Evolutionary conservation across 2,329 filamentous ascomycete genomes (phyloP).

Genomic region (Lithohypha guttulata): DNA sequence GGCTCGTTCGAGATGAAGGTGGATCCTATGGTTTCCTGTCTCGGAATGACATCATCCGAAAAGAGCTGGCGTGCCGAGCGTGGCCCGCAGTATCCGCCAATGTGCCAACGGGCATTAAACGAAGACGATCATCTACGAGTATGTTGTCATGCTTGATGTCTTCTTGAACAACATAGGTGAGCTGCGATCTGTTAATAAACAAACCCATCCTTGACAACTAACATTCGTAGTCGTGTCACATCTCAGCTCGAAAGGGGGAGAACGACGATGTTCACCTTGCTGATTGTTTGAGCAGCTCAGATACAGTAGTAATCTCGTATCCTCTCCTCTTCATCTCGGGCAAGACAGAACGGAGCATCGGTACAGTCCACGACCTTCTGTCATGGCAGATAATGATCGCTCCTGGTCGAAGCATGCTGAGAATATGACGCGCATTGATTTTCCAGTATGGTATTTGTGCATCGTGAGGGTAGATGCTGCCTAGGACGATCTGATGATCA

Average conservation of each 20-base stretch:
- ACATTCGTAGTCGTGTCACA: background rate
- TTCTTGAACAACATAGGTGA: too few relatives aligned
- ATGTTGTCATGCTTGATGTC: too few relatives aligned
- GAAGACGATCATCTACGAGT: too few relatives aligned
- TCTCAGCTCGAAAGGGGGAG: background rate
- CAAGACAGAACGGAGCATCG: constrained; percentile 64
- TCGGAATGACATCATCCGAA: background rate
- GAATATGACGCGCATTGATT: constrained; percentile 65
- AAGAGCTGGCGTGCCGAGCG: background rate
- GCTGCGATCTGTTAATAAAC: too few relatives aligned
- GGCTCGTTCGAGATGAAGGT: too few relatives aligned
- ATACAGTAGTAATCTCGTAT: constrained; percentile 61
- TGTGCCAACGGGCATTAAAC: too few relatives aligned
- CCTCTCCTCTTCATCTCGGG: constrained; percentile 59
- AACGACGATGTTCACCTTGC: background rate
- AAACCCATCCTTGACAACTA: too few relatives aligned
- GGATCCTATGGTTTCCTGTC: too few relatives aligned
- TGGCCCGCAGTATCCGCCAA: too few relatives aligned
- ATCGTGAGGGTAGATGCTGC: constrained; percentile 81
- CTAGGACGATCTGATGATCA: constrained; percentile 65
- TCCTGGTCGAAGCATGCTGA: constrained; percentile 68
- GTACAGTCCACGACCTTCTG: constrained; percentile 66
- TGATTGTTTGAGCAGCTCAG: constrained; percentile 46
- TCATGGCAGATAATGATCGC: constrained; percentile 82
- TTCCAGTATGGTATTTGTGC: constrained; percentile 63